Conservation (phyloP, 106 monocot species). For the Iris macrosiphon region DNA sequence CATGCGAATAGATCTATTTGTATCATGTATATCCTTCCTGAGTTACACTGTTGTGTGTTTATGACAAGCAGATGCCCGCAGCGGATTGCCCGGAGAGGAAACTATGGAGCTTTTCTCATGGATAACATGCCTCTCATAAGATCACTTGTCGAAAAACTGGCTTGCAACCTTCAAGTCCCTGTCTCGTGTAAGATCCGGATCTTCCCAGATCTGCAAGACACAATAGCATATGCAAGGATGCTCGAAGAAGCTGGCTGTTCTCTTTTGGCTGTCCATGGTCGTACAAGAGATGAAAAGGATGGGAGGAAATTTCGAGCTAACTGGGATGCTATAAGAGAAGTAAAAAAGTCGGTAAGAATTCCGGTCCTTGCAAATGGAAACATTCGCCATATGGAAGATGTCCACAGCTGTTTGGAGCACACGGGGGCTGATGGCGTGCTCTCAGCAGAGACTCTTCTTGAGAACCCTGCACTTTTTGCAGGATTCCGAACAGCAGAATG, state of each 20-base stretch:
- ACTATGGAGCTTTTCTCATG: constrained; percentile 98
- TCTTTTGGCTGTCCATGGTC: constrained; percentile 94
- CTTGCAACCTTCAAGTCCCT: constrained; percentile 67
- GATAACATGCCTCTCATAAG: constrained; percentile 85
- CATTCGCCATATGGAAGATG: constrained; percentile 90
- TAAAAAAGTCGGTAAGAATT: constrained; percentile 62
- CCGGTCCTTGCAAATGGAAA: constrained; percentile 99
- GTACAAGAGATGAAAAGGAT: constrained; percentile 92
- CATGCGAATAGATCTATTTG: too few relatives aligned
- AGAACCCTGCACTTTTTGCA: constrained; percentile 94
- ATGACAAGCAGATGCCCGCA: constrained; percentile 75
- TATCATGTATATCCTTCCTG: background rate
- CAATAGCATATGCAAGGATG: constrained; percentile 85
- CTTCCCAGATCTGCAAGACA: constrained; percentile 72
- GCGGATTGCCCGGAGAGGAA: constrained; percentile 81
- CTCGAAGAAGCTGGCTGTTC: constrained; percentile 95
- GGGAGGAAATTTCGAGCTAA: constrained; percentile 88
- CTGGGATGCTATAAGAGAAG: constrained; percentile 70
- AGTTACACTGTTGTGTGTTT: too few relatives aligned
- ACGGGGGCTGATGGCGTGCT: constrained; percentile 85
- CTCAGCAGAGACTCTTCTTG: constrained; percentile 94
- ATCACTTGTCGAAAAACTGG: constrained; percentile 72
- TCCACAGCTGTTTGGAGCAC: constrained; percentile 51
- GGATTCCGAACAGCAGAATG: constrained; percentile 62
- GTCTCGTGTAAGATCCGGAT: constrained; percentile 93